phyloP scores from a whole-genome alignment of 352 stramenopile genomes.

The Globisporangium viniferum region DNA sequence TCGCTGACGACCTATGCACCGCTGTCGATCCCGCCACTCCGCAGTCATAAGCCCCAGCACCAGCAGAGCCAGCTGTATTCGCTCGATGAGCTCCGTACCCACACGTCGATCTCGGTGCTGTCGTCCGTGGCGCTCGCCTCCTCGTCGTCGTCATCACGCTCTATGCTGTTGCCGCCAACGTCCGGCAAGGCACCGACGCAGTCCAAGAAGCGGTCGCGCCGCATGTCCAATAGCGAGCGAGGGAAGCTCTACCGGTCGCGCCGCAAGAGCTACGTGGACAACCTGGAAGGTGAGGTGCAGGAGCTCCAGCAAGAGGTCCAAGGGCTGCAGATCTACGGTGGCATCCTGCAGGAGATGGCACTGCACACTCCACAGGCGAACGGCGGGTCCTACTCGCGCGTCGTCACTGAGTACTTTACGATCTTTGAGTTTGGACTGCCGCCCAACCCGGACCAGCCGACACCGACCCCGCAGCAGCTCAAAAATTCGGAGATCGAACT shows the following conservation, averaged over 20 bases:
- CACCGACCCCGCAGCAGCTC: not conserved
- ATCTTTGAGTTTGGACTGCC: conserved; percentile 9
- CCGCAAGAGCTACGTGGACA: conserved; percentile 32
- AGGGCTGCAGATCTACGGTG: conserved; percentile 20
- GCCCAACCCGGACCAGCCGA: not conserved
- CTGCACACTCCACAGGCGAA: conserved; percentile 5
- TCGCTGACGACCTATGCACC: not conserved
- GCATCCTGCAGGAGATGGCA: conserved; percentile 19
- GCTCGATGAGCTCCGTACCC: not conserved
- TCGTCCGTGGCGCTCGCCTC: conserved; percentile 1
- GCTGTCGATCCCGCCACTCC: not conserved
- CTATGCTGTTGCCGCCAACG: not conserved
- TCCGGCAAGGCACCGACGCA: not conserved
- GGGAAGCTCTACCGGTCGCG: conserved; percentile 32
- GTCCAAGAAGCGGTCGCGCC: conserved; percentile 10
- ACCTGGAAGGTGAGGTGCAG: conserved; percentile 22
- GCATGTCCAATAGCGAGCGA: conserved; percentile 36
- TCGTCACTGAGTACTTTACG: conserved; percentile 16
- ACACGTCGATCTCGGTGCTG: conserved; percentile 10
- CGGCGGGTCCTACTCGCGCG: conserved; percentile 11
- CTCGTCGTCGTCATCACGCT: not conserved
- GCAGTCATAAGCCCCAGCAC: not conserved
- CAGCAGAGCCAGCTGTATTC: not conserved
- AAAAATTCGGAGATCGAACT: not conserved
- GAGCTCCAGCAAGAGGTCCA: conserved; percentile 23